Evolutionary conservation across 371 early-diverging fungal genomes (phyloP), one percentile per base, ranked within the genome.

Genomic region (Mortierella sp.): DNA sequence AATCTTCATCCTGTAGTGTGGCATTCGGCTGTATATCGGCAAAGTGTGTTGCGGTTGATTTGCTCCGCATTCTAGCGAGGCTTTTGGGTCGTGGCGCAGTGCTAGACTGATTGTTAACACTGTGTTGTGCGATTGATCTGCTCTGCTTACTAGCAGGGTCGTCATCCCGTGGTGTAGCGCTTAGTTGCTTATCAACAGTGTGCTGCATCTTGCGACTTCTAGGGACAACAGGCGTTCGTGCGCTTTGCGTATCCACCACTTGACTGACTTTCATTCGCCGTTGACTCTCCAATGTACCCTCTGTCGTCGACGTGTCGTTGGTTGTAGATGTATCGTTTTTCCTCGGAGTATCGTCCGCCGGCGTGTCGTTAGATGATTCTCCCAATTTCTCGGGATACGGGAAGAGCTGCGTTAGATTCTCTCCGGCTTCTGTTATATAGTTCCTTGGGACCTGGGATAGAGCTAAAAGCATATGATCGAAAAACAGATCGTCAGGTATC

Each of bases 301-400:
- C n/a, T n/a, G n/a, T n/a, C n/a, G n/a, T n/a, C n/a, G n/a, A n/a
- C n/a, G n/a, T 27, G 24, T 34, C 10, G 34, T 10, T 34, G 4
- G 34, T 34, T 34, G 34, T 10, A 34, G 40, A 4, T 41, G 9
- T 41, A 3, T 27, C 13, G 53, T 16, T n/a, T 46, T 21, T 24
- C 13, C 2, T 21, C 1, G 5, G 24, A 7, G n/a, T n/a, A n/a
- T n/a, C n/a, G n/a, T n/a, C n/a, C 19, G 31, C 25, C 7, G 24
- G 46, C 19, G 29, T n/a, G n/a, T 34, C 34, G 4, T 34, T 10
- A 34, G 54, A 47, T 0, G 58, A 47, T 14, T 41, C 63, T 7
- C 13, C 60, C 2, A 0, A 10, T 54, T 77, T 77, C 44, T 77
- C 77, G n/a, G 77, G 69, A 54, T 77, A 77, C 5, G 77, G 77